phyloP scores from a whole-genome alignment of 2,329 filamentous ascomycete species.

The Cladosporium velox region DNA sequence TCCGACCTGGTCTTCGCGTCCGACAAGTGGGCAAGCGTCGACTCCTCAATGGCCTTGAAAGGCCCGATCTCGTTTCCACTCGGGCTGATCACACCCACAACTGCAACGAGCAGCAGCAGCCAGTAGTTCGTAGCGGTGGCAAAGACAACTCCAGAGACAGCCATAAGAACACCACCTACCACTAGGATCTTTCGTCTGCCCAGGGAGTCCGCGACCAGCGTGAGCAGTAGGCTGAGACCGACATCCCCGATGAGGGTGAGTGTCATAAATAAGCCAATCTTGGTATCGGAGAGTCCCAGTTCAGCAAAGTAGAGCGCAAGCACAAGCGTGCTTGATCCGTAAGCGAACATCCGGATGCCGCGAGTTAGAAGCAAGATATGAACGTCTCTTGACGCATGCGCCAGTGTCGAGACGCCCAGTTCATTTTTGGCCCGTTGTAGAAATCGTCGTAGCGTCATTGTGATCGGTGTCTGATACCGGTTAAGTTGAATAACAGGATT shows the following conservation, averaged over 20 bases:
- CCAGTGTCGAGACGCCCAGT: slow-evolving; percentile 50
- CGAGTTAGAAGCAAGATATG: slow-evolving; percentile 46
- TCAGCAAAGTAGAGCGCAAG: slow-evolving; percentile 36
- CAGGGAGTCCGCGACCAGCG: slow-evolving; percentile 35
- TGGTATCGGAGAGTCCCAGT: slow-evolving; percentile 33
- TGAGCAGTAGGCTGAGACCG: slow-evolving; percentile 34
- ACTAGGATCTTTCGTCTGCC: slow-evolving; percentile 35
- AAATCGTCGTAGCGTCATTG: not conserved
- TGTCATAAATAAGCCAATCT: slow-evolving; percentile 41
- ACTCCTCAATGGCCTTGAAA: slow-evolving; percentile 39
- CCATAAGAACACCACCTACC: slow-evolving; percentile 35
- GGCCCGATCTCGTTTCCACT: slow-evolving; percentile 41
- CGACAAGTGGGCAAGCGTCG: slow-evolving; percentile 37
- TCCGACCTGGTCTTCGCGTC: slow-evolving; percentile 30
- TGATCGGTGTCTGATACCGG: not conserved
- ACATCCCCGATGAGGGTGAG: slow-evolving; percentile 39
- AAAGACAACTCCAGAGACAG: slow-evolving; percentile 34
- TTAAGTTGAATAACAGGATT: not conserved
- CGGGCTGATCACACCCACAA: slow-evolving; percentile 38
- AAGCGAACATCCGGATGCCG: slow-evolving; percentile 61
- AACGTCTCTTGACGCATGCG: slow-evolving; percentile 49
- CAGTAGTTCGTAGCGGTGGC: slow-evolving; percentile 32
- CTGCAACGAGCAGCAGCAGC: slow-evolving; percentile 36
- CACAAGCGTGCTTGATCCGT: slow-evolving; percentile 50
- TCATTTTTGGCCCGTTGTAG: slow-evolving; percentile 37